A percentile compares a stretch with the other conserved stretches of the same genome.
phyloP scores from a whole-genome alignment of 1,284 basidiomycete genomes.

The Testicularia cyperi region DNA sequence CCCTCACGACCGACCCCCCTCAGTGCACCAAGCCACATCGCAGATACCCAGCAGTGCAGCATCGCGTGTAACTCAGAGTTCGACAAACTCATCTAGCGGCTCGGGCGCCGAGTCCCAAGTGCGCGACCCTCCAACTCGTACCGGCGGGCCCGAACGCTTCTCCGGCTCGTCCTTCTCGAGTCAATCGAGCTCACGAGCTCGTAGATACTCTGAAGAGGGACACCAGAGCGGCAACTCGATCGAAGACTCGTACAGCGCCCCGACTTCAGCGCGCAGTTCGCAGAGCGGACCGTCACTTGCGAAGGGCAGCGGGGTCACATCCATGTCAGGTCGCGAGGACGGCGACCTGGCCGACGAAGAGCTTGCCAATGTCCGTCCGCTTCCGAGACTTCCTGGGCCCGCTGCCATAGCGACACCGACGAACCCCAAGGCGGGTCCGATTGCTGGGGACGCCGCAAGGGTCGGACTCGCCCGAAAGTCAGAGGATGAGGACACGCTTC shows the following conservation, averaged over 20 bases:
- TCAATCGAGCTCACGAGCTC: slow-evolving; percentile 14
- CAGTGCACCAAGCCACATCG: not conserved
- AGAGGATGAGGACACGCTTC: slow-evolving; percentile 45
- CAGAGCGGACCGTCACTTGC: slow-evolving; percentile 27
- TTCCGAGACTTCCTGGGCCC: slow-evolving; percentile 32
- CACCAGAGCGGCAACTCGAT: slow-evolving; percentile 19
- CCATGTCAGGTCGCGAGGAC: slow-evolving; percentile 2
- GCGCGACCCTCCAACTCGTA: slow-evolving; percentile 15
- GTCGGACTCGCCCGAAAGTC: slow-evolving; percentile 10
- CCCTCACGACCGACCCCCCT: slow-evolving; percentile 8
- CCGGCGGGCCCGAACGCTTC: slow-evolving; percentile 40
- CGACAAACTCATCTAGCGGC: not conserved
- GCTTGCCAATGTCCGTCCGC: slow-evolving; percentile 41
- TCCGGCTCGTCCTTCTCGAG: slow-evolving; percentile 51
- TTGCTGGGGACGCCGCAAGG: too few relatives aligned
- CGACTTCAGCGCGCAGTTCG: slow-evolving; percentile 52
- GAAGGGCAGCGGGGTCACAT: slow-evolving; percentile 18
- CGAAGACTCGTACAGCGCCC: slow-evolving; percentile 46
- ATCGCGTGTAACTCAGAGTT: not conserved
- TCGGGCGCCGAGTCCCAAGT: slow-evolving; percentile 10
- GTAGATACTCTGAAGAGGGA: slow-evolving; percentile 18
- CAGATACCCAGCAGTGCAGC: not conserved
- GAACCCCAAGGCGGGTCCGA: slow-evolving; percentile 6
- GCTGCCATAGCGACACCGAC: slow-evolving; percentile 17
- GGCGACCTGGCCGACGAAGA: slow-evolving; percentile 42